Evolutionary conservation across 2,329 filamentous ascomycete genomes (phyloP), one percentile per base, ranked within the genome.

Genomic region (Pseudogymnoascus sp.): DNA sequence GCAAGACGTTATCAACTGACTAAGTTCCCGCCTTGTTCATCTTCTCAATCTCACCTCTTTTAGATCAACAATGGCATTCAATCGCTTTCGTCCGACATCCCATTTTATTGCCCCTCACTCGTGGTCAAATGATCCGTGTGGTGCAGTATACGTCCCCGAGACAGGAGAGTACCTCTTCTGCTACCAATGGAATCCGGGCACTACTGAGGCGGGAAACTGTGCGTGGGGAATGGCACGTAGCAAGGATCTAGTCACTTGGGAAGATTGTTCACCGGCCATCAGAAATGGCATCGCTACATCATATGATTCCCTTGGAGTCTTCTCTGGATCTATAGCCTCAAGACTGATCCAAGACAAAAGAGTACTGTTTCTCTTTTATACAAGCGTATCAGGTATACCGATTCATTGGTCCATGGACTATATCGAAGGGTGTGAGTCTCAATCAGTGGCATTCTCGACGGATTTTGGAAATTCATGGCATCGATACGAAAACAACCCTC

Each of bases 401-500:
- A 69, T 69, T 28, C 67, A 70, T 59, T 69, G 67, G 65, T 67
- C 67, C 5, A 63, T 62, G 16, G 59, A 62, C 0, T 70, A 70
- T 33, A 62, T 67, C 16, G 62, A 68, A 40, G 66, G 65, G 12
- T 67, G 68, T 33, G 68, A 68, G 50, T 65, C 64, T 38, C 68
- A 68, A 35, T 67, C 65, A 2, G 64, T 69, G 18, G 68, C 68
- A 3, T 64, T 66, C 28, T 69, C 67, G 7, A 65, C 60, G 18
- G 66, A 70, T 38, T 67, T 62, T 62, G 68, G 68, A 25, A 61
- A n/a, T 12, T 64, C 68, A 18, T 70, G 67, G 68, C 63, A 68
- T 42, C 40, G 40, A 23, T 44, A 44, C 18, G 18, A 23, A 12
- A 63, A 62, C 53, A 69, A 69, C 60, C 66, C 68, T 35, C 35